Evolutionary conservation across 768 basidiomycete species (phyloP).

Genomic region (Podaxis sp.): DNA sequence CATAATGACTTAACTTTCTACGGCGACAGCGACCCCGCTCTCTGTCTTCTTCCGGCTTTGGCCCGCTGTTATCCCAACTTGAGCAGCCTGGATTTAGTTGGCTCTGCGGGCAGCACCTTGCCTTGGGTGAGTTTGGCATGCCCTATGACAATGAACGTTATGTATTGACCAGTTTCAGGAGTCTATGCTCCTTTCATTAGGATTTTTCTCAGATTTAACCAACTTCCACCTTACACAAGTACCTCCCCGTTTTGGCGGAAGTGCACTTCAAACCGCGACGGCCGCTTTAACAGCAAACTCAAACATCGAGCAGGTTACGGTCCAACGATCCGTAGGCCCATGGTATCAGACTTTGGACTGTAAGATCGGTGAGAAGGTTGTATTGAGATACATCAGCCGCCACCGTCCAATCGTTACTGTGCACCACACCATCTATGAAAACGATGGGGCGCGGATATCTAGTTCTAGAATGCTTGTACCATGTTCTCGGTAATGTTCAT

Average conservation of each 20-base stretch:
- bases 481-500: not conserved
- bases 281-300: not conserved
- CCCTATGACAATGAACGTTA: not conserved
- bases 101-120: constrained; percentile 2
- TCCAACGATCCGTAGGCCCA: not conserved
- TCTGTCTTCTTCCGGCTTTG: constrained; percentile 3
- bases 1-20: not conserved
- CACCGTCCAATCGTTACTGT: not conserved
- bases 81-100: not conserved
- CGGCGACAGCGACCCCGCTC: not conserved
- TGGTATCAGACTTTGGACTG: not conserved
- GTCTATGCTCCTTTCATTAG: constrained; percentile 1
- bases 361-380: constrained; percentile 4
- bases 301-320: not conserved
- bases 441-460: not conserved
- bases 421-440: not conserved
- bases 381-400: not conserved
- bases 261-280: not conserved
- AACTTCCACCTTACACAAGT: not conserved
- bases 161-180: not conserved
- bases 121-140: not conserved
- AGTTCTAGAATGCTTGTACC: not conserved
- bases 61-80: not conserved
- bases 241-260: not conserved
- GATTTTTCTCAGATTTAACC: not conserved